Evolutionary conservation across 345 rosid genomes (phyloP).

Genomic region (Syzygium oleosum): DNA sequence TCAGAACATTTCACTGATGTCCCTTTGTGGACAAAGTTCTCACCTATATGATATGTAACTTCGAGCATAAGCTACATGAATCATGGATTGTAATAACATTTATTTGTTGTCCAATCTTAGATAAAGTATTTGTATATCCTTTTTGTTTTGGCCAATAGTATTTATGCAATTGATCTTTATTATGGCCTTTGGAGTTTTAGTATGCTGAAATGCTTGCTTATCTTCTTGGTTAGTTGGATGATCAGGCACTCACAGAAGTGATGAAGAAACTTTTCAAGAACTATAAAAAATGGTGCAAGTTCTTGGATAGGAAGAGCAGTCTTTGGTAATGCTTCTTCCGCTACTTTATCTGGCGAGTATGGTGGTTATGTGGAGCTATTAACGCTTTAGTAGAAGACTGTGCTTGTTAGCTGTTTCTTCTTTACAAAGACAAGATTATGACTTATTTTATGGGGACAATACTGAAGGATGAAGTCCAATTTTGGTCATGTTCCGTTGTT

Average conservation of each 20-base stretch:
- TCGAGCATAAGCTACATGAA: not conserved
- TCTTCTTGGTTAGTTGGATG: slow-evolving; percentile 65
- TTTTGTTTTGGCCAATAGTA: not conserved
- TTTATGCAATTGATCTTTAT: not conserved
- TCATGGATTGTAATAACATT: not conserved
- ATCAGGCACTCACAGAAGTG: slow-evolving; percentile 85
- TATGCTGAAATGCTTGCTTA: slow-evolving; percentile 33
- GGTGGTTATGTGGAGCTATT: not conserved
- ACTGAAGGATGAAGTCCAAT: not conserved
- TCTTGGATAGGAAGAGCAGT: slow-evolving; percentile 93
- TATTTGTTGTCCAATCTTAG: not conserved
- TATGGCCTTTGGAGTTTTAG: not conserved
- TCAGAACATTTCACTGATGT: not conserved
- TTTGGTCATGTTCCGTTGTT: not conserved
- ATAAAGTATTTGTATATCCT: not conserved
- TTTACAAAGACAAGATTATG: not conserved
- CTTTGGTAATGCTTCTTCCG: slow-evolving; percentile 60
- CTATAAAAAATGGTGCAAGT: slow-evolving; percentile 98
- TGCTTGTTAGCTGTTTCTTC: not conserved
- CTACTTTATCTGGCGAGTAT: not conserved
- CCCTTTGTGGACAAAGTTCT: not conserved
- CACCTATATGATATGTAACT: not conserved
- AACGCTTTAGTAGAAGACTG: not conserved
- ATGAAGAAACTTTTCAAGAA: slow-evolving; percentile 99
- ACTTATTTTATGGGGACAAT: not conserved